These are phyloP conservation scores for Grosmannia clavigera DNA, from an alignment of 2,329 filamentous ascomycete genomes.

Conservation along the genomic window DNA sequence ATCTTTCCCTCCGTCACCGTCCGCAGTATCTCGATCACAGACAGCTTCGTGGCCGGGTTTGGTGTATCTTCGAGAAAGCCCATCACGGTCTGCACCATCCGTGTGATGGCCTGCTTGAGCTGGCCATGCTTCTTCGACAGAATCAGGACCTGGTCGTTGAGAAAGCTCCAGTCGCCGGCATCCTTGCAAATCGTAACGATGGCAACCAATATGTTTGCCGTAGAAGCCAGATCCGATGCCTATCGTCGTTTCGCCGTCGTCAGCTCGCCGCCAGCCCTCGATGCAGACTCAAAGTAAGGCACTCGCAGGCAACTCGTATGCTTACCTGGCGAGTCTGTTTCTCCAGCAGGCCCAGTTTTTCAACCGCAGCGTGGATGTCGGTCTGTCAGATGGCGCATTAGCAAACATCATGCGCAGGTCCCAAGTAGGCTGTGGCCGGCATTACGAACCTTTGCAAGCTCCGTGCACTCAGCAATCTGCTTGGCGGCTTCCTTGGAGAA, in stretches of 20 bases:
- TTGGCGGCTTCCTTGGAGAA: constrained; percentile 93
- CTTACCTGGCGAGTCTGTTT: constrained; percentile 92
- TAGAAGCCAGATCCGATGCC: constrained; percentile 93
- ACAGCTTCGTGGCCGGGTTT: constrained; percentile 74
- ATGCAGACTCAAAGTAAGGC: not conserved
- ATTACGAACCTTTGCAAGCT: constrained; percentile 63
- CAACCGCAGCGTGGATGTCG: constrained; percentile 76
- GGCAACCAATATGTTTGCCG: constrained; percentile 72
- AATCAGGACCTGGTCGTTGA: constrained; percentile 92
- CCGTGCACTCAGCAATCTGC: constrained; percentile 80
- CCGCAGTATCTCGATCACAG: constrained; percentile 85
- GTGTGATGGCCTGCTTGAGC: constrained; percentile 96
- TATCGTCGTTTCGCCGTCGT: constrained; percentile 21
- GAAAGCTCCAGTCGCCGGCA: constrained; percentile 79
- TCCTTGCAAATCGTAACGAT: constrained; percentile 94
- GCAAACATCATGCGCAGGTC: not conserved
- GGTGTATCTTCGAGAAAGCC: constrained; percentile 79
- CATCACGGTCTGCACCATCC: constrained; percentile 98
- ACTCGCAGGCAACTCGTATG: constrained; percentile 7
- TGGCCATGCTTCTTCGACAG: constrained; percentile 99
- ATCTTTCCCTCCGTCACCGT: constrained; percentile 99
- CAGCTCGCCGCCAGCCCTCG: not conserved
- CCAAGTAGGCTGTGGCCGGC: not conserved
- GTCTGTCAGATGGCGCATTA: constrained; percentile 29
- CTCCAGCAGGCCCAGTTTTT: constrained; percentile 84